These are phyloP conservation scores for Alternaria sp. DNA, from an alignment of 2,329 filamentous ascomycete species.

Conservation along the genomic window DNA sequence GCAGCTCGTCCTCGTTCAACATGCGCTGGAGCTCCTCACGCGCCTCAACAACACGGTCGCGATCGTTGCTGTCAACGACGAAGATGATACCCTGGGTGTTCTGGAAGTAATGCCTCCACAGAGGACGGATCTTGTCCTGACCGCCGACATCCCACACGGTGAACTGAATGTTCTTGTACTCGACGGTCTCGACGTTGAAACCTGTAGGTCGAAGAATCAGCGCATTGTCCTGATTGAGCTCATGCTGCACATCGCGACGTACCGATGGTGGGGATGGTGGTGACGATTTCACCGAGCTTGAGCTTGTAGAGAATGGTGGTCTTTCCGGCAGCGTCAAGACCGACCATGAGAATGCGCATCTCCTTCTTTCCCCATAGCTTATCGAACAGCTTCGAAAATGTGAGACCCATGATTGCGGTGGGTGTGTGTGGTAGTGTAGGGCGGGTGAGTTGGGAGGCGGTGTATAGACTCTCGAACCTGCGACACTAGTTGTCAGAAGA, in stretches of 20 bases:
- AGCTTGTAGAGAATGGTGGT: slow-evolving; percentile 98
- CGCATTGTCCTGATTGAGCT: slow-evolving; percentile 10
- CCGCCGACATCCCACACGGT: slow-evolving; percentile 99
- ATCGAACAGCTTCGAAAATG: slow-evolving; percentile 94
- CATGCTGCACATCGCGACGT: slow-evolving; percentile 31
- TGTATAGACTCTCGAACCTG: slow-evolving; percentile 49
- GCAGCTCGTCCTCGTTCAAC: slow-evolving; percentile 97
- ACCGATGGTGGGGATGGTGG: slow-evolving; percentile 95
- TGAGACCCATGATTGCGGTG: slow-evolving; percentile 83
- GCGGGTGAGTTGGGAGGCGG: slow-evolving; percentile 30
- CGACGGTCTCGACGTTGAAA: slow-evolving; percentile 99
- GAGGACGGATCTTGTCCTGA: slow-evolving; percentile 96
- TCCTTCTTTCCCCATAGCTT: slow-evolving; percentile 99
- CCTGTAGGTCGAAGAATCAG: slow-evolving; percentile 52
- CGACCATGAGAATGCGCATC: slow-evolving; percentile 98
- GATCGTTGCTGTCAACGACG: slow-evolving; percentile 95
- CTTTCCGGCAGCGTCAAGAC: slow-evolving; percentile 97
- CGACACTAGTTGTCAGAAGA: slow-evolving; percentile 15
- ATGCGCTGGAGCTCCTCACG: slow-evolving; percentile 93
- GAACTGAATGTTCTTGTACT: slow-evolving; percentile 99
- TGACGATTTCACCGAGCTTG: slow-evolving; percentile 97
- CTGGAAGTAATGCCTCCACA: slow-evolving; percentile 98
- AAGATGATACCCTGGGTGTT: slow-evolving; percentile 97
- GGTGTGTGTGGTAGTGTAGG: slow-evolving; percentile 33
- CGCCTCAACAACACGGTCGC: slow-evolving; percentile 88